Evolutionary conservation across 2,329 filamentous ascomycete species (phyloP), one percentile per base, ranked within the genome.

Genomic region (Huntiella bhutanensis): DNA sequence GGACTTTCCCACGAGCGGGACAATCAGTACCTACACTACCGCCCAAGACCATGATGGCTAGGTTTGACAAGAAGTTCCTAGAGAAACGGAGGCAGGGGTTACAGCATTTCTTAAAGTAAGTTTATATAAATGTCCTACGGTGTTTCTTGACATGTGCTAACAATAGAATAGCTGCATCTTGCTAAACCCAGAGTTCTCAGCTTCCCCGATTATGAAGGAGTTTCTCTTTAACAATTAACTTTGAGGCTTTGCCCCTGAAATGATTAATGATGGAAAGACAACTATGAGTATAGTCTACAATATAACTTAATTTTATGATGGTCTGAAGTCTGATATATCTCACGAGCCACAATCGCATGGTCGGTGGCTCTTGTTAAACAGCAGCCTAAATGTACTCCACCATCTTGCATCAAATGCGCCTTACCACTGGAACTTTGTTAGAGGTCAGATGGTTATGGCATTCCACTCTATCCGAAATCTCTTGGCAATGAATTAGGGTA

Each of bases 41-140:
- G 39, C 84, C 85, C 33, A 98, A 98, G 64, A 93, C 84, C 58
- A 68, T 92, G 44, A 76, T 96, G 46, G 88, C 82, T 65, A 82
- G 73, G 66, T 94, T 95, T 57, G 72, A 82, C 44, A 78, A 83
- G 8, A 74, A 73, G 44, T 96, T 98, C 59, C 69, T 98, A 13
- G 87, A 95, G 60, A 79, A 80, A 57, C 72, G 91, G 56, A 77
- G 84, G 54, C 70, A 75, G 37, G 88, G 87, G 4, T 66, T 98
- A 49, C 79, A 84, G 58, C 94, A 96, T 59, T 98, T 96, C 59
- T 65, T 98, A 46, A 93, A 93, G 86, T 93, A 65, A 51, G 81
- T 55, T 11, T 33, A 52, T 7, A 53, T 52, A 10, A 28, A 28
- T 28, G 7, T 28, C 8, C 22, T 10, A 2, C 7, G 8, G 22